A percentile compares a stretch with the other conserved stretches of the same genome.
Conservation (phyloP, 1,139 yeast species). For the Arxiozyma bovina region DNA sequence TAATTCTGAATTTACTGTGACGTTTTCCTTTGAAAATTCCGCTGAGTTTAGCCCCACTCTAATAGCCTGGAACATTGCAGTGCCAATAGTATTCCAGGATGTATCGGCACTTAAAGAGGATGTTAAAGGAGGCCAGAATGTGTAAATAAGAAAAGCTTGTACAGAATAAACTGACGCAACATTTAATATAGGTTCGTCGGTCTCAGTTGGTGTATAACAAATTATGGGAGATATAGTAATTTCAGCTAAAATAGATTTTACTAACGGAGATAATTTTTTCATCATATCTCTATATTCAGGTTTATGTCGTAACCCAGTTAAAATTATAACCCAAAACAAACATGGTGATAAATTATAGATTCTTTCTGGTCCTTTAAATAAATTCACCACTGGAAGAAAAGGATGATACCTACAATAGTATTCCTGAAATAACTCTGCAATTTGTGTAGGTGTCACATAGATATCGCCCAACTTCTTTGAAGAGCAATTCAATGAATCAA, state of each 20-base stretch:
- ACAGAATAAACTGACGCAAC: conserved; percentile 89
- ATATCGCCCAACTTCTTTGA: conserved; percentile 64
- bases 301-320: conserved; percentile 37
- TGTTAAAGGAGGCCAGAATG: conserved; percentile 93
- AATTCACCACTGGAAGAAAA: conserved; percentile 78
- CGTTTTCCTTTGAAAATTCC: conserved; percentile 45
- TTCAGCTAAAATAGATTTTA: conserved; percentile 73
- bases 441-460: conserved; percentile 49
- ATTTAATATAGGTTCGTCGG: conserved; percentile 70
- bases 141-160: conserved; percentile 78
- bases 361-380: conserved; percentile 69
- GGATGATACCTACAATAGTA: conserved; percentile 71
- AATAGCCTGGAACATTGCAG: conserved; percentile 84
- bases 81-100: conserved; percentile 88
- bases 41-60: conserved; percentile 81
- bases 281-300: conserved; percentile 33
- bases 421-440: conserved; percentile 56
- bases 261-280: conserved; percentile 54
- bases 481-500: conserved; percentile 35
- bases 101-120: conserved; percentile 91
- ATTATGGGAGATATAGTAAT: conserved; percentile 85
- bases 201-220: conserved; percentile 62
- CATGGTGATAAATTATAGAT: conserved; percentile 75
- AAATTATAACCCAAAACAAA: conserved; percentile 86
- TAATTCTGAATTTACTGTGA: conserved; percentile 38